A percentile compares a stretch with the other conserved stretches of the same genome.
phyloP scores from a whole-genome alignment of 2,329 filamentous ascomycete species.

The Botryotinia globosa region DNA sequence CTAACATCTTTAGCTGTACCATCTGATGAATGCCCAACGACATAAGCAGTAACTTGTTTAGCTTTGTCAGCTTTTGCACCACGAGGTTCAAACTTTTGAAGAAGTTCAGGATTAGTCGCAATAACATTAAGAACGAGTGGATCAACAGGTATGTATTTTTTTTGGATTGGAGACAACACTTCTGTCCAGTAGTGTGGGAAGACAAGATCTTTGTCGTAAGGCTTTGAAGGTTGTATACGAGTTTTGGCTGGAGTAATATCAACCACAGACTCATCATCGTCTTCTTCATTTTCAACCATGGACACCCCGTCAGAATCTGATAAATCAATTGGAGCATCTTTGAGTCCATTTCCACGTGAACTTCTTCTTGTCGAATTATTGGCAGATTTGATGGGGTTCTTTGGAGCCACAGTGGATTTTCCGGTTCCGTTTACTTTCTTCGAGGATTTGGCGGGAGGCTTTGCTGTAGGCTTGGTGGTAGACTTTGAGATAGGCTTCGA shows the following conservation, averaged over 20 bases:
- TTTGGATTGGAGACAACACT: constrained; percentile 75
- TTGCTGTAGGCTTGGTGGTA: constrained; percentile 17
- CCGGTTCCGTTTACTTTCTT: constrained; percentile 26
- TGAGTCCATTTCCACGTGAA: constrained; percentile 33
- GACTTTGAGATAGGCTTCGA: constrained; percentile 14
- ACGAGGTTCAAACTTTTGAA: constrained; percentile 76
- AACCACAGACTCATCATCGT: constrained; percentile 54
- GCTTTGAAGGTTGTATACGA: constrained; percentile 39
- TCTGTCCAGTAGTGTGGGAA: constrained; percentile 95
- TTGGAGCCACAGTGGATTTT: constrained; percentile 26
- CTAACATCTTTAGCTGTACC: constrained; percentile 91
- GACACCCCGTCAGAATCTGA: constrained; percentile 50
- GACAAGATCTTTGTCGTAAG: constrained; percentile 72
- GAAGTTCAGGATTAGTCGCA: constrained; percentile 67
- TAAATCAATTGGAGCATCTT: constrained; percentile 44
- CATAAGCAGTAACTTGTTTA: constrained; percentile 87
- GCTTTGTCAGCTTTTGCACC: constrained; percentile 80
- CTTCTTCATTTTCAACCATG: constrained; percentile 48
- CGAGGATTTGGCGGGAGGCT: constrained; percentile 27
- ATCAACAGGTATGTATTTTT: constrained; percentile 77
- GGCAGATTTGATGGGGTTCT: constrained; percentile 23
- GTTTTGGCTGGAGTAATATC: constrained; percentile 45
- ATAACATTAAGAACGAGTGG: constrained; percentile 64
- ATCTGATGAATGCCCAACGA: constrained; percentile 78
- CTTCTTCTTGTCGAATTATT: constrained; percentile 27